Evolutionary conservation across 1,139 yeast species (phyloP).

Genomic region (Suhomyces bribrorum): DNA sequence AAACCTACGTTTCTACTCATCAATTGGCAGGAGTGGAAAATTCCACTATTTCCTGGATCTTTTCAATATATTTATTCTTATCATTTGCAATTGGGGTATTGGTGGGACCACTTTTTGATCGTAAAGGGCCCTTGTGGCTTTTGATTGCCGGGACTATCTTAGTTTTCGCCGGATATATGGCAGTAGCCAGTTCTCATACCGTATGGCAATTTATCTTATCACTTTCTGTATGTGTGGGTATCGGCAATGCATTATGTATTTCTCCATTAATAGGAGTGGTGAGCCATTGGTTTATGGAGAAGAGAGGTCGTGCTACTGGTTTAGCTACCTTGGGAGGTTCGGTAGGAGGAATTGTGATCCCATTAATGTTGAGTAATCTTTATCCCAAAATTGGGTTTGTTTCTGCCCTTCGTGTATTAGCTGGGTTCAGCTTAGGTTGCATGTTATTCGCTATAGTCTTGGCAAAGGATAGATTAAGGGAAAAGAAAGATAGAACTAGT

Average conservation of each 20-base stretch:
- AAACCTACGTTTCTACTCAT: slow-evolving; percentile 35
- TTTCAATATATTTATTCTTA: slow-evolving; percentile 36
- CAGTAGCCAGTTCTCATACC: slow-evolving; percentile 30
- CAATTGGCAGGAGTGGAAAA: slow-evolving; percentile 26
- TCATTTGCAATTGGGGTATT: slow-evolving; percentile 35
- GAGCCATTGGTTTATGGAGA: slow-evolving; percentile 40
- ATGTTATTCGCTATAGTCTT: slow-evolving; percentile 31
- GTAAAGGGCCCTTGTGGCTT: slow-evolving; percentile 31
- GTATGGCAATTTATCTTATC: slow-evolving; percentile 40
- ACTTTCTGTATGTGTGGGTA: slow-evolving; percentile 35
- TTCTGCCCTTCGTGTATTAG: slow-evolving; percentile 40
- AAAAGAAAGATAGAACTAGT: slow-evolving; percentile 1
- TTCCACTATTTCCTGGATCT: slow-evolving; percentile 36
- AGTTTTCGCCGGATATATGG: slow-evolving; percentile 36
- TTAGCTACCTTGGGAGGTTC: slow-evolving; percentile 44
- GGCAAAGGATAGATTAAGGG: slow-evolving; percentile 39
- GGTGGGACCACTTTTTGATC: slow-evolving; percentile 41
- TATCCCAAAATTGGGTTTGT: slow-evolving; percentile 33
- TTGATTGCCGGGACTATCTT: slow-evolving; percentile 29
- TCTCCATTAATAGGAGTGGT: slow-evolving; percentile 41
- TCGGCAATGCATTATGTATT: slow-evolving; percentile 38
- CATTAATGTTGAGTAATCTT: slow-evolving; percentile 34
- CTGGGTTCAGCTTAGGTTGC: slow-evolving; percentile 33
- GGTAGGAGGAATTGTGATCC: slow-evolving; percentile 39
- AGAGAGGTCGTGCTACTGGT: slow-evolving; percentile 39